Conservation (phyloP, 2,329 filamentous ascomycete species). For the Colletotrichum graminicola region DNA sequence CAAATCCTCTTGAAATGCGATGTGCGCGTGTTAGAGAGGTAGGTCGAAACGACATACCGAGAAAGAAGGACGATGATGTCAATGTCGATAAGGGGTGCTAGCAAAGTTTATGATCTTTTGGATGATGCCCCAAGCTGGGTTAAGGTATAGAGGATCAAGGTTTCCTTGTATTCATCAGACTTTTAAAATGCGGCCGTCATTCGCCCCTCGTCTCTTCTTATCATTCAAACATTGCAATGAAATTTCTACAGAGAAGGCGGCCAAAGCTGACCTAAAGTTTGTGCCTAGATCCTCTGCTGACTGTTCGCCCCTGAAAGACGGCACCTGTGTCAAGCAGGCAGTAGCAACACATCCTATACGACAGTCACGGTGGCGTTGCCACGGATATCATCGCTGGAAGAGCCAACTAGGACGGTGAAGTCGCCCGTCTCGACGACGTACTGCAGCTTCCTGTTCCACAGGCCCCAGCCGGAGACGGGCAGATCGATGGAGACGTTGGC, state of each 20-base stretch:
- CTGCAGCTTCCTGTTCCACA: slow-evolving; percentile 73
- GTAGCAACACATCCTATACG: slow-evolving; percentile 38
- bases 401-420: slow-evolving; percentile 73
- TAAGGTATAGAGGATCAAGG: not conserved
- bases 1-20: not conserved
- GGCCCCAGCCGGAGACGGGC: slow-evolving; percentile 68
- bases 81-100: not conserved
- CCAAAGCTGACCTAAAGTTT: slow-evolving; percentile 5
- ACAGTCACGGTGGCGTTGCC: slow-evolving; percentile 69
- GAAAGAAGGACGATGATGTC: not conserved
- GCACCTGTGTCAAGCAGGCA: not conserved
- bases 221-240: slow-evolving; percentile 25
- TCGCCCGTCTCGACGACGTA: slow-evolving; percentile 81
- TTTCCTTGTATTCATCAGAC: not conserved
- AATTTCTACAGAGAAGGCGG: slow-evolving; percentile 36
- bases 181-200: not conserved
- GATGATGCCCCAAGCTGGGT: not conserved
- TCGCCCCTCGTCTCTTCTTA: slow-evolving; percentile 1
- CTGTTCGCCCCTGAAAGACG: not conserved
- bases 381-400: slow-evolving; percentile 67
- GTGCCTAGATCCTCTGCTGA: not conserved
- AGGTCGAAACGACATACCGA: not conserved
- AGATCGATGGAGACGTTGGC: slow-evolving; percentile 63
- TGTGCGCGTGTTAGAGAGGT: not conserved
- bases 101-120: not conserved